Conservation (phyloP, 2,329 filamentous ascomycete species). For the Zasmidium cellare region DNA sequence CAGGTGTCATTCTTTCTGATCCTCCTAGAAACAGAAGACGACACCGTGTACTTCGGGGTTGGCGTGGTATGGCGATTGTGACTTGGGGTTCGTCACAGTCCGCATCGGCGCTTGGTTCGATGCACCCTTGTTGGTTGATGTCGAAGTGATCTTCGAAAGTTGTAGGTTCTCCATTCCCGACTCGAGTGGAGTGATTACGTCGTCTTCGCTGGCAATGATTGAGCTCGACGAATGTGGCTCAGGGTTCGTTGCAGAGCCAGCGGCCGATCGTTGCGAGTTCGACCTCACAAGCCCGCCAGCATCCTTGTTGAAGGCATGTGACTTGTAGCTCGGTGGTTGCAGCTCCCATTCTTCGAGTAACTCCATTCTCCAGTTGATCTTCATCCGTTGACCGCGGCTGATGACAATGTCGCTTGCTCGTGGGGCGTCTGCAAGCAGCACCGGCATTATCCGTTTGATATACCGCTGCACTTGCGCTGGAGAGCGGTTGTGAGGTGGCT, state of each 20-base stretch:
- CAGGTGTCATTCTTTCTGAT: not conserved
- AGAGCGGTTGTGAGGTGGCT: slow-evolving; percentile 34
- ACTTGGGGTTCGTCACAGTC: slow-evolving; percentile 14
- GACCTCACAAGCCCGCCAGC: slow-evolving; percentile 12
- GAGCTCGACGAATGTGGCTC: slow-evolving; percentile 21
- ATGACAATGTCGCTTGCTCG: slow-evolving; percentile 50
- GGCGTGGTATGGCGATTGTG: slow-evolving; percentile 11
- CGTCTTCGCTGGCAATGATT: slow-evolving; percentile 11
- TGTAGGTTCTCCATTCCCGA: slow-evolving; percentile 18
- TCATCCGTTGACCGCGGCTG: slow-evolving; percentile 42
- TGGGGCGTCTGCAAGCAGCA: slow-evolving; percentile 44
- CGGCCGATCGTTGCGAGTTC: slow-evolving; percentile 18
- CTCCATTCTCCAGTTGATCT: slow-evolving; percentile 45
- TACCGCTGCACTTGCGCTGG: slow-evolving; percentile 44
- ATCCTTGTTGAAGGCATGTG: slow-evolving; percentile 24
- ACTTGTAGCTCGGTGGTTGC: slow-evolving; percentile 46
- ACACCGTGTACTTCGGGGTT: slow-evolving; percentile 23
- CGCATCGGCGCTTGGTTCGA: not conserved
- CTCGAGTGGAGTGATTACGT: slow-evolving; percentile 23
- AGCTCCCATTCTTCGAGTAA: slow-evolving; percentile 44
- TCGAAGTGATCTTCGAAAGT: slow-evolving; percentile 20
- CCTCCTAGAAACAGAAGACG: slow-evolving; percentile 27
- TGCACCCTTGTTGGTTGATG: slow-evolving; percentile 8
- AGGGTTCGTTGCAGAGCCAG: slow-evolving; percentile 12
- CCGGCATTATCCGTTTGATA: slow-evolving; percentile 48